phyloP scores from a whole-genome alignment of 306 rosid genomes.

The Trichosanthes cucumerina region DNA sequence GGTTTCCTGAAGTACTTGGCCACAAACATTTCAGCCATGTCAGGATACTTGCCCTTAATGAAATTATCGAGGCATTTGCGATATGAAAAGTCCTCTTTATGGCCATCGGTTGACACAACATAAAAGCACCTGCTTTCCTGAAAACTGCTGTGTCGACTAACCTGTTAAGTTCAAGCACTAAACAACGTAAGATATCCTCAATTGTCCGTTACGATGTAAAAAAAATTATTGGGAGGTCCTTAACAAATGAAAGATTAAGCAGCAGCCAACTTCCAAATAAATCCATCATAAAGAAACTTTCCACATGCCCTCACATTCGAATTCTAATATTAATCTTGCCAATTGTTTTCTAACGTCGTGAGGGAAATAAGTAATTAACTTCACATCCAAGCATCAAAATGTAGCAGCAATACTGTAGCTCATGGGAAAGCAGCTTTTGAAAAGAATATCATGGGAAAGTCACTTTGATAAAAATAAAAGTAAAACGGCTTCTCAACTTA shows the following conservation, averaged over 20 bases:
- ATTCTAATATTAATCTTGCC: not conserved
- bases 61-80: constrained; percentile 58
- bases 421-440: not conserved
- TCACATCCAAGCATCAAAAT: not conserved
- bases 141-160: constrained; percentile 49
- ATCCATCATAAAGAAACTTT: not conserved
- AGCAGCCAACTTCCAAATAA: not conserved
- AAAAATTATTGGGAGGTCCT: not conserved
- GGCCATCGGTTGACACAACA: constrained; percentile 58
- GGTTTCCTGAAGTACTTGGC: constrained; percentile 52
- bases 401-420: too few relatives aligned
- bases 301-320: not conserved
- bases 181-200: not conserved
- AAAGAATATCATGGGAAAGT: too few relatives aligned
- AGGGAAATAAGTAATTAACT: not conserved
- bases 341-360: not conserved
- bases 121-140: constrained; percentile 78
- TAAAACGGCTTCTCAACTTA: not conserved
- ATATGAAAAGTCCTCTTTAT: constrained; percentile 64
- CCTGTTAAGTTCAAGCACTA: constrained; percentile 29
- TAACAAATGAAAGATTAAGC: not conserved
- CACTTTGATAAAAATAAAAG: too few relatives aligned
- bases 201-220: not conserved
- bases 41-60: constrained; percentile 45
- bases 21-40: constrained; percentile 45